Evolutionary conservation across 2,329 filamentous ascomycete species (phyloP), one percentile per base, ranked within the genome.

Genomic region (Xylaria sp.): DNA sequence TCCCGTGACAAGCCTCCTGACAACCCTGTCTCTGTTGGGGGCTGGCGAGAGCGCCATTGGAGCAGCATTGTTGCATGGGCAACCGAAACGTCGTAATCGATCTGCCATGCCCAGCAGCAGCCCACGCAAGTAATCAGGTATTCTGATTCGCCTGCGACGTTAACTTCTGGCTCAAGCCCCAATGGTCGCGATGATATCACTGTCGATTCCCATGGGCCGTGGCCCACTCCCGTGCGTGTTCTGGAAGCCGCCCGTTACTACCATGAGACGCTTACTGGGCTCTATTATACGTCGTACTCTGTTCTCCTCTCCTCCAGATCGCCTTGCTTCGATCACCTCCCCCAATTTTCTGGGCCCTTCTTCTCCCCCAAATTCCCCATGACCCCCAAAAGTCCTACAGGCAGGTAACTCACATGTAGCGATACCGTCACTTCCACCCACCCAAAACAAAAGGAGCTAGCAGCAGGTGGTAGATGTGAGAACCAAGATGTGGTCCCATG

Each of bases 331-430:
- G 42, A 46, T 46, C 13, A 11, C 42, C 42, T 46, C 13, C 13
- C 8, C 11, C 37, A 9, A 42, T 42, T 13, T 13, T 13, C 37
- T 13, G 37, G 9, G 37, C 37, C 37, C 37, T 42, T 13, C 8
- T 5, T 1, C 5, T 30, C 23, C 23, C 23, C 23, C 23, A 30
- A 30, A 30, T 30, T 30, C 23, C 23, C 23, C 23, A 30, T 30
- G 23, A 39, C 5, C 11, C 37, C 37, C 42, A 46, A 46, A 47
- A 52, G 44, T 35, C 46, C 16, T 49, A 49, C 47, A 49, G 47
- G 18, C 1, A 34, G 23, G 48, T 54, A 23, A 13, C 46, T 59
- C n/a, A 19, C 44, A 58, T 34, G 58, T 60, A 59, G 52, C 57
- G 54, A 54, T 62, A 58, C 52, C 49, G 16, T 18, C 35, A 11